Conservation (phyloP, 1,139 yeast genomes). For the Geotrichum reessii region DNA sequence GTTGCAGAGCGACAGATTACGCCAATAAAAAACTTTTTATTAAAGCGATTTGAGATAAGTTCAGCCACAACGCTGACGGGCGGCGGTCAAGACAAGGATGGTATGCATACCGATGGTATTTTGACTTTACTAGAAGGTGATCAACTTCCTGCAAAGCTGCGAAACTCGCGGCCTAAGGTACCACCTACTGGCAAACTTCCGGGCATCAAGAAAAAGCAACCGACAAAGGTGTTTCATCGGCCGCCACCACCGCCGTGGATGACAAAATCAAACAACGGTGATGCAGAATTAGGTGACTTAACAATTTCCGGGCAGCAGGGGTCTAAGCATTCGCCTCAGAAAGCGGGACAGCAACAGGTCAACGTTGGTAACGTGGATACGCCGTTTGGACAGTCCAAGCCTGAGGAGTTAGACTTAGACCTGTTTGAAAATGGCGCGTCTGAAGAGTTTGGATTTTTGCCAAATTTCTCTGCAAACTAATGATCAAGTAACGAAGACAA, state of each 20-base stretch:
- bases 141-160: constrained; percentile 71
- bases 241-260: constrained; percentile 16
- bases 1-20: constrained; percentile 50
- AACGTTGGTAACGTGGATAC: neutral
- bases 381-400: neutral
- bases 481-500: neutral
- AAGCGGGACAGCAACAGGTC: neutral
- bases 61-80: constrained; percentile 19
- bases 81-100: constrained; percentile 23
- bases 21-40: constrained; percentile 54
- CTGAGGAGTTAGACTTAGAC: neutral
- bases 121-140: constrained; percentile 65
- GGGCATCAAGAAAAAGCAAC: constrained; percentile 51
- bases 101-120: constrained; percentile 30
- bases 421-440: constrained; percentile 5
- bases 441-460: neutral
- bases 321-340: neutral
- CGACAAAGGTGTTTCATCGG: constrained; percentile 28
- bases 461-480: neutral
- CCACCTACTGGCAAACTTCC: constrained; percentile 93
- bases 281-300: neutral
- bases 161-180: constrained; percentile 73
- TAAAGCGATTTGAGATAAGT: constrained; percentile 29
- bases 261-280: neutral
- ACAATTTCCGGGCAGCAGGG: neutral